A percentile compares a stretch with the other conserved stretches of the same genome.
Evolutionary conservation across 225 moss, liverwort and hornwort genomes (phyloP).

Genomic region (Ulota crispa): DNA sequence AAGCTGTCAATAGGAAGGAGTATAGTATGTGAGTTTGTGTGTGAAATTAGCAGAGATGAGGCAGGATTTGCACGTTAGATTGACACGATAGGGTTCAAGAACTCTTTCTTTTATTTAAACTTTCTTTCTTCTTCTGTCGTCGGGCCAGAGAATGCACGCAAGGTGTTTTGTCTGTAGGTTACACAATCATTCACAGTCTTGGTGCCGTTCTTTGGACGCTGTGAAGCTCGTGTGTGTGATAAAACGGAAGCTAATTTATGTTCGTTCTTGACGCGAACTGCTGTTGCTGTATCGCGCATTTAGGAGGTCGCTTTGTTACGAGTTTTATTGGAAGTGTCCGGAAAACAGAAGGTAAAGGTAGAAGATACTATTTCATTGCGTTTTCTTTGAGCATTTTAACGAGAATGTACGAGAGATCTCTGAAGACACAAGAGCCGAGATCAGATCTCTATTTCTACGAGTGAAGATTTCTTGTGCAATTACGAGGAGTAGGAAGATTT

Average conservation of each 20-base stretch:
- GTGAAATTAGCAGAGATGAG: background rate
- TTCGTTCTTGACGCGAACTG: background rate
- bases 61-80: background rate
- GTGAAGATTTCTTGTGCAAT: background rate
- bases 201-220: conserved; percentile 12
- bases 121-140: background rate
- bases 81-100: background rate
- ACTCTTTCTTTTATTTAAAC: background rate
- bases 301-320: too few relatives aligned
- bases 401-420: background rate
- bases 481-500: background rate
- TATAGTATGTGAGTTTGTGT: background rate
- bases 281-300: background rate
- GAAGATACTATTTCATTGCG: background rate
- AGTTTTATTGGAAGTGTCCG: background rate
- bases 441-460: background rate
- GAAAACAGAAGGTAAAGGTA: background rate
- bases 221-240: background rate
- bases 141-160: background rate
- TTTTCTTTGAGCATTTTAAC: background rate
- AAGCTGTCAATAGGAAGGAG: too few relatives aligned
- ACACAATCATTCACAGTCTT: background rate
- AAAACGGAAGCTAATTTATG: background rate
- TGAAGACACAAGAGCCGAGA: background rate
- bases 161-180: background rate